Evolutionary conservation across 495 filamentous ascomycete species (phyloP), one percentile per base, ranked within the genome.

Genomic region (Xylaria curta): DNA sequence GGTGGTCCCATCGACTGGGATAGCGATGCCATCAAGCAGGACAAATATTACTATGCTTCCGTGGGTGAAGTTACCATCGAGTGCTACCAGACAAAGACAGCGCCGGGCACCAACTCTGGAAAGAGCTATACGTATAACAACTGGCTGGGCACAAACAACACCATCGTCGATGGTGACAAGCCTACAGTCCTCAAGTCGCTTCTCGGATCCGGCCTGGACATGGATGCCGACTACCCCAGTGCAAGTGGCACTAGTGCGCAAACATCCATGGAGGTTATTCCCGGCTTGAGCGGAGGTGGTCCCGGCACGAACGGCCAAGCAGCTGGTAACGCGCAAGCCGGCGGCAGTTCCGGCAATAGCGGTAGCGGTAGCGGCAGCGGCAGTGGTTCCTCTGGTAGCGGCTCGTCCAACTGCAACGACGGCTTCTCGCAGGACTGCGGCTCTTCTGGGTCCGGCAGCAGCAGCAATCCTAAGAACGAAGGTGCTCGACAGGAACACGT

Each of bases 1-100:
- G 96, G 96, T 75, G 96, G 96, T 71, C 81, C 86, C 69, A 94
- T 99, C 73, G 87, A 97, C 82, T 99, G 96, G 96, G 87, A 93
- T 78, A 88, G 86, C 73, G 83, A 85, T 61, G 92, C 95, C 78
- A 95, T 97, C 86, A 83, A 94, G 85, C 83, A 91, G 51, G 83
- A 90, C 77, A 92, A 93, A 12, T 98, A 98, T 86, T 97, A 97
- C 87, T 97, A 92, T 81, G 92, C 94, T 63, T 89, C 87, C 38
- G 88, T 97, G 75, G 86, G 88, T 66, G 90, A 95, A 46, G 88
- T 99, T 69, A 88, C 82, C 33, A 90, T 99, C 24, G 79, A 93
- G 69, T 99, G 96, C 91, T 98, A 93, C 83, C 83, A 93, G 72
- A 86, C 93, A 24, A 89, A 91, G 17, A 79, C 79, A 17, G 70